Evolutionary conservation across 2,329 filamentous ascomycete genomes (phyloP).

Genomic region (Westerdykella sp.): DNA sequence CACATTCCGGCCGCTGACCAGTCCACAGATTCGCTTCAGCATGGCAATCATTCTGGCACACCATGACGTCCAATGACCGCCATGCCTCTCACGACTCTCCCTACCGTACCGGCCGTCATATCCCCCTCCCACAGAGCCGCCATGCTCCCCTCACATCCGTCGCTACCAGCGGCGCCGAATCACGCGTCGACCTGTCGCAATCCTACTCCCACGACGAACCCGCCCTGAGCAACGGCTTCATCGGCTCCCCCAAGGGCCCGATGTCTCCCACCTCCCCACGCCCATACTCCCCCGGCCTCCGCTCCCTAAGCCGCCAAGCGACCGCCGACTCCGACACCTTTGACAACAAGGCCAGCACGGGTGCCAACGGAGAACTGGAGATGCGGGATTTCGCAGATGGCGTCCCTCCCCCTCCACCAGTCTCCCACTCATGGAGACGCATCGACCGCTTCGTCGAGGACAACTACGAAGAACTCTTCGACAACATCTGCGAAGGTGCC

Average conservation of each 20-base stretch:
- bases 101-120: conserved; percentile 83
- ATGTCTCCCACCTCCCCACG: conserved; percentile 57
- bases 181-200: conserved; percentile 72
- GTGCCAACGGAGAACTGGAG: conserved; percentile 75
- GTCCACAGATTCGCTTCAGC: conserved; percentile 39
- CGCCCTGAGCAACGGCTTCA: conserved; percentile 52
- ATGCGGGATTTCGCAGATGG: conserved; percentile 96
- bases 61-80: conserved; percentile 66
- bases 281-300: conserved; percentile 77
- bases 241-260: conserved; percentile 50
- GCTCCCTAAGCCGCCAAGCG: conserved; percentile 61
- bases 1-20: conserved; percentile 16
- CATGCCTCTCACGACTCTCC: conserved; percentile 90
- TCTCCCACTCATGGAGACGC: conserved; percentile 84
- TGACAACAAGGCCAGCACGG: conserved; percentile 46
- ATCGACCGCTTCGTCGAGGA: conserved; percentile 93
- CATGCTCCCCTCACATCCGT: conserved; percentile 80
- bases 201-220: conserved; percentile 71
- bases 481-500: conserved; percentile 87
- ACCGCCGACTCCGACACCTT: conserved; percentile 45
- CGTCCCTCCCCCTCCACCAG: conserved; percentile 79
- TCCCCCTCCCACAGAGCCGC: conserved; percentile 76
- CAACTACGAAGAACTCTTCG: conserved; percentile 88
- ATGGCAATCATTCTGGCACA: conserved; percentile 93
- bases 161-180: conserved; percentile 78